Base-by-base conservation (phyloP, 2,329 filamentous ascomycete species). In the Fusarium pseudocircinatum region DNA sequence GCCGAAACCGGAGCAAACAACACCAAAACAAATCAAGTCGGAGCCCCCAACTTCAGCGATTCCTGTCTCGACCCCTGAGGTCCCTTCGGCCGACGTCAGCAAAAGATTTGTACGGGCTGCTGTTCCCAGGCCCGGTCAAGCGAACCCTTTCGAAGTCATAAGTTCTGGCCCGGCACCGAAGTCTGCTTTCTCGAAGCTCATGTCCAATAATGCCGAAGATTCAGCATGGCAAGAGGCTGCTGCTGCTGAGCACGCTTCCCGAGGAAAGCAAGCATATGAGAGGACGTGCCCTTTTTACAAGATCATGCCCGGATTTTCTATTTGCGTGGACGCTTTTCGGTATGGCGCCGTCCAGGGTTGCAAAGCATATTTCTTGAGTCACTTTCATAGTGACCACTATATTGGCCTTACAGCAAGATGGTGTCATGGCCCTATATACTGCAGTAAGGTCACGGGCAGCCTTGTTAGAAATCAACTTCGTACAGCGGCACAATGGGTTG, bases 311-410 rank as follows among this genome's bases (percentile, higher is more conserved):
- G 95, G 94, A 0, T 93, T 98, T 78, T 94, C 89, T 72, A 97
- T 98, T 60, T 97, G 94, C 65, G 96, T 99, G 2, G 96, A 99
- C 82, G 96, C 96, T 0, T 97, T 99, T 79, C 91, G 96, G 26
- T 99, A 98, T 78, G 96, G 96, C 5, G 94, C 95, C 8, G 94
- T 99, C 1, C 89, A 97, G 79, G 95, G 94, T 2, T 97, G 95
- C 81, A 92, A 93, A 60, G 96, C 96, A 4, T 99, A 99, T 80
- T 99, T 99, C 75, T 87, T 99, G 16, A 98, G 95, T 77, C 96
- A 99, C 80, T 99, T 98, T 75, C 96, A 99, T 82, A 98, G 95
- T 78, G 96, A 99, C 80, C 96, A 99, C 80, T 99, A 99, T 77
- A 91, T 98, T 39, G 96, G 96, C 5, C 85, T 99, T 16, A 96